Evolutionary conservation across 2,329 filamentous ascomycete species (phyloP), one percentile per base, ranked within the genome.

Genomic region (Raffaelea arxii): DNA sequence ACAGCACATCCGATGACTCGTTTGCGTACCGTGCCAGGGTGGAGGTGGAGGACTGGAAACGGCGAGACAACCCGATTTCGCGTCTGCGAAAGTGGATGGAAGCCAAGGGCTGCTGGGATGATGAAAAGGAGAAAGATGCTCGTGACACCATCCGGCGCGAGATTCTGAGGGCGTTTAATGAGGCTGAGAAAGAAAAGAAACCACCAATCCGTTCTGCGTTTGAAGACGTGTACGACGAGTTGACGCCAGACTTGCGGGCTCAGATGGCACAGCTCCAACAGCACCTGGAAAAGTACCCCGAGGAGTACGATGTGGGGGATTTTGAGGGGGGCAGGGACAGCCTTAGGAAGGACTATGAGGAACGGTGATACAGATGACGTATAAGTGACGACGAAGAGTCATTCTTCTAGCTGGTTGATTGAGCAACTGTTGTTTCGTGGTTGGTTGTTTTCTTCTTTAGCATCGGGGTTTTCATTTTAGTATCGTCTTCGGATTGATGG

Each of bases 1-100:
- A 98, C 68, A 95, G 88, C 65, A 98, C 92, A 1, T 92, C 86
- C 1, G 92, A 98, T 60, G 92, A 98, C 66, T 92, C 86, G 23
- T 98, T 96, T 59, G 92, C 92, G 1, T 98, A 98, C 68, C 84
- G 92, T 9, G 89, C 90, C 2, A 80, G 84, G 23, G 82, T 96
- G 1, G 92, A 98, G 60, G 92, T 98, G 7, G 86, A 90, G 58
- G 84, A 90, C 58, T 91, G 86, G 86, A 90, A 89, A 61, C 49
- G 62, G 42, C 51, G 63, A 14, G 63, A 65, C 46, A 65, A 65
- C 38, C 63, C 63, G 4, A 64, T 65, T 19, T 59, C 60, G n/a
- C 52, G 63, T 38, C 51, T 65, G 48, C 60, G 63, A 12, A 65
- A 65, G 68, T 98, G 88, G 77, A 80, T 98, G 68, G 91, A 98